Base-by-base conservation (phyloP, 345 rosid genomes). In the Erysimum cheiranthoides region DNA sequence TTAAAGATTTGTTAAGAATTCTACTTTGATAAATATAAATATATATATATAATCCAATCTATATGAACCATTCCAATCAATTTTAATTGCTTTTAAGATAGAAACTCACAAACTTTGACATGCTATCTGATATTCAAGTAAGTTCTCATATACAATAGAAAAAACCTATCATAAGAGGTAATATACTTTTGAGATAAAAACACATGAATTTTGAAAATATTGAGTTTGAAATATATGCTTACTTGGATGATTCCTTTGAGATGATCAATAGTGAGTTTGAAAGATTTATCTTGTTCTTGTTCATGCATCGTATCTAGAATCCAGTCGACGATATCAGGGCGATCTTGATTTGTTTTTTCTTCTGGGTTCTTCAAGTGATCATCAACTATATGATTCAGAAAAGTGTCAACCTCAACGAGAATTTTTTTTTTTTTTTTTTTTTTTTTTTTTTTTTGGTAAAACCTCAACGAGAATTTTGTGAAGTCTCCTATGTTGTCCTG, bases 251-350 rank as follows among this genome's bases (percentile, higher is more conserved):
- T 13, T 21, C 69, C 79, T 39, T 76, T 52, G 42, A 61, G n/a
- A 51, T 76, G 64, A 68, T 68, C 80, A 25, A 27, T 70, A 9
- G 60, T 63, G 59, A 77, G 66, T 43, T 64, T 53, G 43, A 70
- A 53, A 40, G 70, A 52, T 4, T 8, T 18, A 53, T 62, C 32
- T 64, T 62, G 43, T 40, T 45, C 60, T 77, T 64, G 60, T 43
- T 56, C 36, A 7, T n/a, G 27, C 3, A 70, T 35, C 3, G 47
- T 34, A 5, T 53, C 38, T 13, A 77, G 47, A 2, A 70, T n/a
- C 35, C 25, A 16, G 21, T 77, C 76, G 34, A 77, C 18, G 10
- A 77, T 11, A 30, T 70, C 76, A 14, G 57, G 71, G 3, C 74
- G 70, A n/a, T 70, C 76, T 38, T 21, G 50, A 32, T 43, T 54